Evolutionary conservation across 306 rosid species (phyloP), one percentile per base, ranked within the genome.

Genomic region (Acacia melanoxylon): DNA sequence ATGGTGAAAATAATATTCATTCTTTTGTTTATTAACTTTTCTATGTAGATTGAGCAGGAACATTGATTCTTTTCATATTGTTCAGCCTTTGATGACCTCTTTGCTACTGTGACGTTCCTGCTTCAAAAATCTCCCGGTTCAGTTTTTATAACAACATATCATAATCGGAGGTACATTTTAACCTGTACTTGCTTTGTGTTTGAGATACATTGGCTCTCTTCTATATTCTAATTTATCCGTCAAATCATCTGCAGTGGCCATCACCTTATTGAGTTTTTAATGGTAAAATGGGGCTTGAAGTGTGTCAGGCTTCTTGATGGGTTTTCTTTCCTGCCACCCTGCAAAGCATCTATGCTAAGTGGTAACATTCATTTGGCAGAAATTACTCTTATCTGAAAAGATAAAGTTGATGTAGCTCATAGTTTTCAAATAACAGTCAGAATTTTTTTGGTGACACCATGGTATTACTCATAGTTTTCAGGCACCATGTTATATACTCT

Each of bases 321-420:
- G n/a, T 93, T 91, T 87, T 92, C 93, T 58, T 86, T 92, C 85
- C 83, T 93, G 86, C 98, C 98, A 42, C 73, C 88, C 22, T 41
- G 46, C 82, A 95, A 95, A 89, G 91, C 92, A 62, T 84, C 98
- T 44, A 48, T 69, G 44, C 81, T 95, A 77, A 92, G 94, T 83
- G 99, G 93, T 58, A 92, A 93, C 86, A 89, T 93, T 74, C 97
- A 93, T 58, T 85, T 95, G 90, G 97, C 89, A 74, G 99, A 95
- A 88, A 91, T 95, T 65, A 85, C 86, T 83, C 88, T 89, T 61
- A 86, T 74, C 79, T 91, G 81, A 84, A 75, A 74, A 84, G 77
- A 42, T 49, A 84, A 83, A 20, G 67, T 78, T 74, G 84, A 88
- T 88, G 81, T 85, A 63, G 70, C 81, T 68, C 75, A 46, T 44